These are phyloP conservation scores for Calonectria henricotiae DNA, from an alignment of 2,329 filamentous ascomycete genomes.

Conservation along the genomic window DNA sequence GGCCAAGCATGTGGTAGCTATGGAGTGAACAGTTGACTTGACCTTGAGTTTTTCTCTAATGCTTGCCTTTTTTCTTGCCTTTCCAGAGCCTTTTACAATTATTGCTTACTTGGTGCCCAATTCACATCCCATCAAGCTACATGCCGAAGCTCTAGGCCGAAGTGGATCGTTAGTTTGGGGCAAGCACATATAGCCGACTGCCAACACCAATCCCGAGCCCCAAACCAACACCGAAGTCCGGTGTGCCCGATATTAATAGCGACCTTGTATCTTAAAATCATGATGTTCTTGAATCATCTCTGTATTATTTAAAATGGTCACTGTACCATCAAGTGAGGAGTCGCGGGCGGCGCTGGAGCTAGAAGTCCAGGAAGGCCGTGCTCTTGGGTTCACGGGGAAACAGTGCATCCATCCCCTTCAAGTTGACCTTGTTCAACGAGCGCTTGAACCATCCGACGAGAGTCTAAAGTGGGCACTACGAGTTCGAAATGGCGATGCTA, in stretches of 20 bases:
- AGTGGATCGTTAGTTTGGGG: neutral
- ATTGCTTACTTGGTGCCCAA: neutral
- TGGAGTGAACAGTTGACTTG: neutral
- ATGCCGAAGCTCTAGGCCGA: neutral
- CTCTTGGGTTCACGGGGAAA: conserved; percentile 36
- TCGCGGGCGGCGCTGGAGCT: conserved; percentile 15
- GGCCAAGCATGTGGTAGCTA: conserved; percentile 75
- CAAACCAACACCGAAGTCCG: neutral
- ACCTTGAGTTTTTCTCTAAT: neutral
- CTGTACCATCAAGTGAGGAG: conserved; percentile 4
- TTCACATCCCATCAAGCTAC: neutral
- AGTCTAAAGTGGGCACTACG: conserved; percentile 8
- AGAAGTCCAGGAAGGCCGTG: conserved; percentile 22
- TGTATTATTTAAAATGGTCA: neutral
- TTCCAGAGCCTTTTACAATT: neutral
- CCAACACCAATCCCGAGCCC: neutral
- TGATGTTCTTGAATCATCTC: neutral
- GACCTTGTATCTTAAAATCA: neutral
- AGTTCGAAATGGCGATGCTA: conserved; percentile 19
- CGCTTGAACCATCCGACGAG: conserved; percentile 24
- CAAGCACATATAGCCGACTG: neutral
- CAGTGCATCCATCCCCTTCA: conserved; percentile 36
- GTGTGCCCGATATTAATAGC: neutral
- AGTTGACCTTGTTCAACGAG: conserved; percentile 26
- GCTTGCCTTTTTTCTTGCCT: neutral